phyloP scores from a whole-genome alignment of 345 rosid genomes.

The Gossypium bickii region DNA sequence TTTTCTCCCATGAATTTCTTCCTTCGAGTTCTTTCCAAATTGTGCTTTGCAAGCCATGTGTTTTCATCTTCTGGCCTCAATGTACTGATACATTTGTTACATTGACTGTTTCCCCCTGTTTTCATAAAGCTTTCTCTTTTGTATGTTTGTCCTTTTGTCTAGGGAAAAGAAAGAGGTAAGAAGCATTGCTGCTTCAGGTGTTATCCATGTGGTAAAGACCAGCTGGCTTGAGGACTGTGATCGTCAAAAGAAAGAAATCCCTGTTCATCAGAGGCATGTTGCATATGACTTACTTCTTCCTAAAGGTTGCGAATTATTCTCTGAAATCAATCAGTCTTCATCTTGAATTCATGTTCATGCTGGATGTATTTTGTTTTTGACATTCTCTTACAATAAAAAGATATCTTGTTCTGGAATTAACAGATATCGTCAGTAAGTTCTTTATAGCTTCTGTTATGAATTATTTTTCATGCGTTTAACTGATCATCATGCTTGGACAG shows the following conservation, averaged over 20 bases:
- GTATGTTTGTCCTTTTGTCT: slow-evolving; percentile 18
- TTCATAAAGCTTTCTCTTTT: slow-evolving; percentile 14
- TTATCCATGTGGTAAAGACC: slow-evolving; percentile 66
- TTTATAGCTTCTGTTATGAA: not conserved
- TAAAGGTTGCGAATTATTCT: slow-evolving; percentile 53
- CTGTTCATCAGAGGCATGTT: slow-evolving; percentile 51
- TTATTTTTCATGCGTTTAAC: slow-evolving; percentile 19
- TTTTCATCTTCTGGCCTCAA: not conserved
- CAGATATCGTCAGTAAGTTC: slow-evolving; percentile 3
- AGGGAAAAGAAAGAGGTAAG: slow-evolving; percentile 85
- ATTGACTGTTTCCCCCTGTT: not conserved
- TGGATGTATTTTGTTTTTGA: not conserved
- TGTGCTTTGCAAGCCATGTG: not conserved
- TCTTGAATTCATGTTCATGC: slow-evolving; percentile 2
- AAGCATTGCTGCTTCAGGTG: slow-evolving; percentile 77
- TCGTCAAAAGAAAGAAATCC: slow-evolving; percentile 68
- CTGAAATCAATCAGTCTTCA: slow-evolving; percentile 12
- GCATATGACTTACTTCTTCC: slow-evolving; percentile 75
- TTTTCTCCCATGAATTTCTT: not conserved
- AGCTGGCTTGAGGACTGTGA: slow-evolving; percentile 94
- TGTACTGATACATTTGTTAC: not conserved
- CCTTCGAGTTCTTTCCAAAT: not conserved
- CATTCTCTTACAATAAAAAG: not conserved
- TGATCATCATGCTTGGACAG: slow-evolving; percentile 31
- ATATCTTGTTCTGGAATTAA: slow-evolving; percentile 13